These are phyloP conservation scores for Phytophthora foliorum DNA, from an alignment of 352 stramenopile species.

Conservation along the genomic window DNA sequence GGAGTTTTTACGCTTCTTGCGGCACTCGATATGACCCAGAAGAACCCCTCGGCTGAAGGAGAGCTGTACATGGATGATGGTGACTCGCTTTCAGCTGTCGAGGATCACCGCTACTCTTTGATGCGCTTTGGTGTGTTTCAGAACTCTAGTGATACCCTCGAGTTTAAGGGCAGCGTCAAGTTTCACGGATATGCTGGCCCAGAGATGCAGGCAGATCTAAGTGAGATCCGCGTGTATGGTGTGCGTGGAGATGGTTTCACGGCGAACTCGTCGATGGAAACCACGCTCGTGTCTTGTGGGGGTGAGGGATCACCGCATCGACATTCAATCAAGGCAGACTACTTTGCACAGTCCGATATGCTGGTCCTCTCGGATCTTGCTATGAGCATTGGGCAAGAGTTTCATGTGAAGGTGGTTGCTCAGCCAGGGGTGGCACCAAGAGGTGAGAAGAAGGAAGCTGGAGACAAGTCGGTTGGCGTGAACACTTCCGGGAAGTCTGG, in stretches of 20 bases:
- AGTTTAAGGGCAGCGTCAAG: constrained; percentile 45
- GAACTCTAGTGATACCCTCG: constrained; percentile 45
- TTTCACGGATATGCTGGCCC: constrained; percentile 71
- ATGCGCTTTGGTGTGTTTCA: constrained; percentile 55
- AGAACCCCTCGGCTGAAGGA: constrained; percentile 44
- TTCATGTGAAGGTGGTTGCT: constrained; percentile 55
- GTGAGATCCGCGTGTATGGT: constrained; percentile 67
- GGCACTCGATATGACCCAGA: constrained; percentile 44
- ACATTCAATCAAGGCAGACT: constrained; percentile 52
- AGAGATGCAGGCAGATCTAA: constrained; percentile 69
- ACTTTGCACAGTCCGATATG: constrained; percentile 76
- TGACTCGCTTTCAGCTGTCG: constrained; percentile 69
- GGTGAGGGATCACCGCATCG: constrained; percentile 10
- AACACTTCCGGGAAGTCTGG: constrained; percentile 38
- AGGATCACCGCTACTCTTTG: constrained; percentile 65
- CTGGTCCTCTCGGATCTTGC: constrained; percentile 63
- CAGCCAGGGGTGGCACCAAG: constrained; percentile 24
- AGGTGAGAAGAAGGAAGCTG: constrained; percentile 26
- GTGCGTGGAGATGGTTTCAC: constrained; percentile 52
- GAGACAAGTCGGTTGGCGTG: constrained; percentile 31
- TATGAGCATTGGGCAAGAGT: constrained; percentile 54
- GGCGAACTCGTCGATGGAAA: constrained; percentile 67
- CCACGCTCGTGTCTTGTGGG: constrained; percentile 26
- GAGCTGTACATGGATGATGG: constrained; percentile 84
- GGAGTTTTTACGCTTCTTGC: constrained; percentile 65